These are phyloP conservation scores for Penicillium canescens DNA, from an alignment of 495 filamentous ascomycete genomes.

Conservation along the genomic window DNA sequence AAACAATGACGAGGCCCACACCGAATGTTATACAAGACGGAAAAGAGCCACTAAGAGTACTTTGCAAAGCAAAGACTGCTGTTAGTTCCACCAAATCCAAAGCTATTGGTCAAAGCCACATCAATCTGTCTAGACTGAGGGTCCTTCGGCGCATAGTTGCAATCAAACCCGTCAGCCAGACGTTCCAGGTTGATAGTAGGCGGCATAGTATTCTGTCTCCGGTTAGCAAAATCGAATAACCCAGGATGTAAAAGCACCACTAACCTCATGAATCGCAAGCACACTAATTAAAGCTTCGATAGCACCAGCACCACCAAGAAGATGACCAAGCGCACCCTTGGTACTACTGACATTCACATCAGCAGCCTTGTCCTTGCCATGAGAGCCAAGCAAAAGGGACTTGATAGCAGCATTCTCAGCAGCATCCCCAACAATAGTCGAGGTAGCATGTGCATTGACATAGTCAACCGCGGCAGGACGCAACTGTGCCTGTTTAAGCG, in stretches of 20 bases:
- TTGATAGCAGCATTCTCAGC: slow-evolving; percentile 88
- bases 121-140: slow-evolving; percentile 70
- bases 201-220: slow-evolving; percentile 68
- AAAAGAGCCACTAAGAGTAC: slow-evolving; percentile 7
- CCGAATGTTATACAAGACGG: slow-evolving; percentile 9
- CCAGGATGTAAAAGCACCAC: slow-evolving; percentile 25
- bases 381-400: slow-evolving; percentile 69
- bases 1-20: not conserved
- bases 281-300: slow-evolving; percentile 86
- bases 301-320: slow-evolving; percentile 87
- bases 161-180: slow-evolving; percentile 69
- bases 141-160: slow-evolving; percentile 79
- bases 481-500: slow-evolving; percentile 70
- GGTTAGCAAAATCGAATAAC: slow-evolving; percentile 17
- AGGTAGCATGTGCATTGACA: slow-evolving; percentile 94
- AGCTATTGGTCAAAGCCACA: slow-evolving; percentile 88
- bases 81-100: slow-evolving; percentile 98
- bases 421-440: slow-evolving; percentile 78
- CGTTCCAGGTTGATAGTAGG: slow-evolving; percentile 83
- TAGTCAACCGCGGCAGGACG: slow-evolving; percentile 77
- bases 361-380: slow-evolving; percentile 58
- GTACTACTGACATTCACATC: slow-evolving; percentile 87
- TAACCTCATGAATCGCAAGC: slow-evolving; percentile 72
- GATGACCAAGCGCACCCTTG: slow-evolving; percentile 90
- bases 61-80: slow-evolving; percentile 78